A percentile compares a stretch with the other conserved stretches of the same genome.
These are phyloP conservation scores for Lipomyces starkeyi DNA, from an alignment of 805 yeast genomes.

Conservation along the genomic window DNA sequence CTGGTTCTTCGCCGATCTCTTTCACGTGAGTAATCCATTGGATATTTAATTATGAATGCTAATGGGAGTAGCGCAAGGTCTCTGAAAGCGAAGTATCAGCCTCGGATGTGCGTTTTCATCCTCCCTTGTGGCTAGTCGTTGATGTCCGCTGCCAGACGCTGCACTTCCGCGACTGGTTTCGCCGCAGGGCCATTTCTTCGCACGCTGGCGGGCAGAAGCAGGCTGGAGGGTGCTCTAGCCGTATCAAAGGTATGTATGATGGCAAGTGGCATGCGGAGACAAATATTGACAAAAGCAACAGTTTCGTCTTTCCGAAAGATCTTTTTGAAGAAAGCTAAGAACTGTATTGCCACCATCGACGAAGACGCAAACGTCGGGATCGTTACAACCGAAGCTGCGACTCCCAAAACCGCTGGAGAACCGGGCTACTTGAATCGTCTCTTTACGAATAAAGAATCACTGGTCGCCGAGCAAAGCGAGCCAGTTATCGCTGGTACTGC, in stretches of 20 bases:
- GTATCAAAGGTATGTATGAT: neutral
- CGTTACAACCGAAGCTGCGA: neutral
- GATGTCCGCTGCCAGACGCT: neutral
- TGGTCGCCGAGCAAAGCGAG: neutral
- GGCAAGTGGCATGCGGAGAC: neutral
- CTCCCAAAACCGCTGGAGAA: neutral
- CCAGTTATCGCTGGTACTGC: neutral
- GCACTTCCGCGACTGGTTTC: neutral
- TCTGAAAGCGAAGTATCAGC: neutral
- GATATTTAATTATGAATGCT: neutral
- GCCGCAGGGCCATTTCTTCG: neutral
- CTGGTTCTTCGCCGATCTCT: neutral
- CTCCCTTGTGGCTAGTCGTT: neutral
- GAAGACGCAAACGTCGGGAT: neutral
- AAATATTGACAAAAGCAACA: neutral
- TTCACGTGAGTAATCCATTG: neutral
- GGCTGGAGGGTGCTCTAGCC: neutral
- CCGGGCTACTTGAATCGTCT: neutral
- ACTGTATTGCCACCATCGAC: neutral
- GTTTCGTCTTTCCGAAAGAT: neutral
- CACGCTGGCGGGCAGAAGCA: neutral
- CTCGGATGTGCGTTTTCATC: neutral
- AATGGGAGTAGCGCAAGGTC: neutral
- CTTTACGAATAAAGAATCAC: neutral
- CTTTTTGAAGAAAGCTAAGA: neutral